Conservation (phyloP, 2,329 filamentous ascomycete genomes). For the Cryphonectria japonica region DNA sequence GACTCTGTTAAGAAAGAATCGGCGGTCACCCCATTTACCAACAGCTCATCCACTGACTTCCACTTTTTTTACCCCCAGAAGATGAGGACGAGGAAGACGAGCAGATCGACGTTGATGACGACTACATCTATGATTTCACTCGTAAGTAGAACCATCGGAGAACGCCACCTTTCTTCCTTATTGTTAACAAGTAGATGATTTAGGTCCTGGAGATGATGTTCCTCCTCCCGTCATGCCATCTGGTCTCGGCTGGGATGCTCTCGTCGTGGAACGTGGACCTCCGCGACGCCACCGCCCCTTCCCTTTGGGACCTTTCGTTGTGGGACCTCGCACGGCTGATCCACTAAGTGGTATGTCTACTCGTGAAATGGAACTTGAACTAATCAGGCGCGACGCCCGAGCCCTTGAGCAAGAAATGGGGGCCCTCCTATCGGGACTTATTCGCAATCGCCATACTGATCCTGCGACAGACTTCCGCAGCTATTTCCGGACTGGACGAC, state of each 20-base stretch:
- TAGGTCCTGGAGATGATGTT: conserved; percentile 45
- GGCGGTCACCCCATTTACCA: background rate
- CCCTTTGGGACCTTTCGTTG: conserved; percentile 55
- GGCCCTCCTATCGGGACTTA: conserved; percentile 20
- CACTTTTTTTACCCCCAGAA: conserved; percentile 22
- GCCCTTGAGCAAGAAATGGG: conserved; percentile 22
- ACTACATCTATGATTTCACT: conserved; percentile 64
- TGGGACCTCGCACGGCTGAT: conserved; percentile 55
- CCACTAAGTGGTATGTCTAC: conserved; percentile 52
- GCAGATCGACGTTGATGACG: conserved; percentile 69
- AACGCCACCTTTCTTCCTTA: background rate
- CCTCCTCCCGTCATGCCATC: conserved; percentile 48
- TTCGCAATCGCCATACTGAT: conserved; percentile 31
- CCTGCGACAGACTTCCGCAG: conserved; percentile 49
- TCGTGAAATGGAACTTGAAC: conserved; percentile 24
- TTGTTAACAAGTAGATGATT: conserved; percentile 15
- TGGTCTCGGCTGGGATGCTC: conserved; percentile 61
- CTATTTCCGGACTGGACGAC: conserved; percentile 55
- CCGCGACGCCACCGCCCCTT: conserved; percentile 64
- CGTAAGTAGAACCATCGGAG: conserved; percentile 46
- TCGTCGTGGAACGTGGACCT: conserved; percentile 54
- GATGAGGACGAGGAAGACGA: conserved; percentile 70
- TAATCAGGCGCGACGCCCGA: conserved; percentile 20
- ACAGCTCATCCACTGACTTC: conserved; percentile 30
- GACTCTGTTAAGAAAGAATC: background rate